phyloP scores from a whole-genome alignment of 2,329 filamentous ascomycete genomes.

The Karstenula rhodostoma region DNA sequence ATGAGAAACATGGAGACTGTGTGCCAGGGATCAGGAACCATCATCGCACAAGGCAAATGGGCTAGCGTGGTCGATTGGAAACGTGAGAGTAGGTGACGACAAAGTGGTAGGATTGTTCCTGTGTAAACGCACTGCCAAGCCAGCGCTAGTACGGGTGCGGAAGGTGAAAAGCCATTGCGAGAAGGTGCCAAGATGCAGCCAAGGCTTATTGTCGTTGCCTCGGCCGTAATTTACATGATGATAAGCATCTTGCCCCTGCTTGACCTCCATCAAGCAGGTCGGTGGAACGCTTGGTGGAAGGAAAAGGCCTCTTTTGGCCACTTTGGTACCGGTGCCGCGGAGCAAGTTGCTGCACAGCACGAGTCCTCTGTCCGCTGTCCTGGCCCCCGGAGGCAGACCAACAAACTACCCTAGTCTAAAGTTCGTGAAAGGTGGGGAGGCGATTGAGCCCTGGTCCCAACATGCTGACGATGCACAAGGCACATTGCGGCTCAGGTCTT shows the following conservation, averaged over 20 bases:
- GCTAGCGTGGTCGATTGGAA: background rate
- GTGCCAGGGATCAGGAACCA: conserved; percentile 1
- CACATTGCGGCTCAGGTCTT: background rate
- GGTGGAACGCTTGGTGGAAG: background rate
- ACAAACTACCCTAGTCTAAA: background rate
- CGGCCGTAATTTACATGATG: conserved; percentile 10
- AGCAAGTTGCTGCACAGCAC: background rate
- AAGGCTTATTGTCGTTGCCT: conserved; percentile 7
- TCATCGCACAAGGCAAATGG: background rate
- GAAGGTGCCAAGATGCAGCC: conserved; percentile 12
- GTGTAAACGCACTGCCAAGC: conserved; percentile 9
- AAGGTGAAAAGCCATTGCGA: background rate
- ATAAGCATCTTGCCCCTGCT: conserved; percentile 7
- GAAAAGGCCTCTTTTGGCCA: background rate
- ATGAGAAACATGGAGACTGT: background rate
- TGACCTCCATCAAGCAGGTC: conserved; percentile 3
- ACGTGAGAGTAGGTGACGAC: conserved; percentile 1
- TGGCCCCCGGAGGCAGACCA: conserved; percentile 1
- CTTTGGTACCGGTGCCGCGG: conserved; percentile 3
- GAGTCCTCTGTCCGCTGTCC: background rate
- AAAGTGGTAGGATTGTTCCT: conserved; percentile 1
- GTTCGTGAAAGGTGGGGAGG: background rate
- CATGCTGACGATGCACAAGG: background rate
- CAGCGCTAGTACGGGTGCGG: conserved; percentile 3
- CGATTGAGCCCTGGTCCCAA: background rate